Conservation (phyloP, 129 eudicot species). For the Centaurea solstitialis region DNA sequence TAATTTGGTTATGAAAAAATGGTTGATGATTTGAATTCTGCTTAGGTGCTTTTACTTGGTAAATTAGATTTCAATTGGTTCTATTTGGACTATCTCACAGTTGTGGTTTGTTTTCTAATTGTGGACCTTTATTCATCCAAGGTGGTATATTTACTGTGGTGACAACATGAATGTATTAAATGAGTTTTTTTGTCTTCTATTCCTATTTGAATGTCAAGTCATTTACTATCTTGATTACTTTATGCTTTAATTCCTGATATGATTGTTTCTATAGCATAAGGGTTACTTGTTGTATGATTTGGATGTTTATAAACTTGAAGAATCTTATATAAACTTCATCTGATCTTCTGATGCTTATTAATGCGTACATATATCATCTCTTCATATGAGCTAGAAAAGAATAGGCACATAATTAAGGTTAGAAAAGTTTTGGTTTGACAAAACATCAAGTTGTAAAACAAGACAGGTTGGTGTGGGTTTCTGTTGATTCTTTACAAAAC, state of each 20-base stretch:
- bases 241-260: not conserved
- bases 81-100: too few relatives aligned
- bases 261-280: not conserved
- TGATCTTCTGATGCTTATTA: not conserved
- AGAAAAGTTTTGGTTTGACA: too few relatives aligned
- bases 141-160: too few relatives aligned
- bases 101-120: not conserved
- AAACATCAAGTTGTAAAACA: too few relatives aligned
- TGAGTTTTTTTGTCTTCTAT: not conserved
- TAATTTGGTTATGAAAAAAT: too few relatives aligned
- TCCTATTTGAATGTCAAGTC: not conserved
- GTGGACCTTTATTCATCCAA: not conserved
- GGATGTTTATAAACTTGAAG: not conserved
- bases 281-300: constrained; percentile 11
- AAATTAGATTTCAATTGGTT: too few relatives aligned
- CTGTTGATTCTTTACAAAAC: too few relatives aligned
- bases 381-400: constrained; percentile 1
- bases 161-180: not conserved
- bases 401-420: not conserved
- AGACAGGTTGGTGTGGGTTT: too few relatives aligned
- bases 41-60: too few relatives aligned
- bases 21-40: too few relatives aligned
- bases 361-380: not conserved
- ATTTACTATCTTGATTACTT: not conserved
- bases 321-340: too few relatives aligned